These are phyloP conservation scores for Colletotrichum lini DNA, from an alignment of 2,329 filamentous ascomycete species.

Conservation along the genomic window DNA sequence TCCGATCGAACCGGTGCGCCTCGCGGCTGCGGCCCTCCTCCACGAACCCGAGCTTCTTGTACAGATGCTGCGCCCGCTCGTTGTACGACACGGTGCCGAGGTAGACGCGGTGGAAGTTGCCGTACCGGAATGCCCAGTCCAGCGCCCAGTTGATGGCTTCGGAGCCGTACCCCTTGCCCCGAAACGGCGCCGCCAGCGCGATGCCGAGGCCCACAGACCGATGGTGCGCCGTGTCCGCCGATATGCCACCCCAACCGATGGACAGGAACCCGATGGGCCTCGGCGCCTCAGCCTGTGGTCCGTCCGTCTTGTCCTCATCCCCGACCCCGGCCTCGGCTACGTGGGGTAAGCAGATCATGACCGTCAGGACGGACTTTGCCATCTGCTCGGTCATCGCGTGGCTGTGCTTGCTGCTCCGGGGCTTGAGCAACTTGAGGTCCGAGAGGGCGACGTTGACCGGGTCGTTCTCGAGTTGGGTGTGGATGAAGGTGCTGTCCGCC, in stretches of 20 bases:
- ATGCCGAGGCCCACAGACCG: background rate
- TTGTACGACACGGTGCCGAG: background rate
- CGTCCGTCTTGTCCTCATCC: too few relatives aligned
- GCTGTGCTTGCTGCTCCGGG: background rate
- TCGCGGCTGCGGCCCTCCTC: background rate
- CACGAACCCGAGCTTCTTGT: constrained; percentile 1
- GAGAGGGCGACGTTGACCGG: background rate
- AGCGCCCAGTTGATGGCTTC: constrained; percentile 11
- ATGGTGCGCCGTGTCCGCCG: background rate
- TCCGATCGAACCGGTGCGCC: background rate
- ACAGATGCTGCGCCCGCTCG: constrained; percentile 4
- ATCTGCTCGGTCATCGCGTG: background rate
- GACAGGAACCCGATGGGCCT: background rate
- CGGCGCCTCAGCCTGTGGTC: background rate
- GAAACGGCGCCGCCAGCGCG: background rate
- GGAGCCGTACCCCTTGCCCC: background rate
- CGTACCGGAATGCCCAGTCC: background rate
- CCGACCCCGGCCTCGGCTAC: background rate
- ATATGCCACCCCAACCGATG: background rate
- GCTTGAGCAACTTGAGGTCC: background rate
- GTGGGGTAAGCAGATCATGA: background rate
- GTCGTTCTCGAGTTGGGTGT: constrained; percentile 13
- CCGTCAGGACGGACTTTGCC: background rate
- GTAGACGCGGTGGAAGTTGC: constrained; percentile 9
- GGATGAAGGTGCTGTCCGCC: constrained; percentile 9